phyloP scores from a whole-genome alignment of 2,329 filamentous ascomycete species.

The Aspergillus unguis region DNA sequence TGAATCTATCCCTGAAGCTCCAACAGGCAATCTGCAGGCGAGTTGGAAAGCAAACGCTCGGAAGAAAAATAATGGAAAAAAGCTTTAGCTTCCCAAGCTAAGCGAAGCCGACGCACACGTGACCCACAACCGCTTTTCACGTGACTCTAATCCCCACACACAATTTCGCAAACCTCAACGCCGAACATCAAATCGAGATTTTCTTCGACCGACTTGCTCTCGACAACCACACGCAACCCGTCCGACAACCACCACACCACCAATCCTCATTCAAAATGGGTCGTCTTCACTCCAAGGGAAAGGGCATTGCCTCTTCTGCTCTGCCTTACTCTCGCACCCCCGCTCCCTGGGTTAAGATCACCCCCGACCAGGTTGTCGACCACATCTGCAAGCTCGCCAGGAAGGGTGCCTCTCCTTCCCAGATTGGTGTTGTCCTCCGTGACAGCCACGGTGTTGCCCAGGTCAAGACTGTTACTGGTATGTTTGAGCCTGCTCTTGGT shows the following conservation, averaged over 20 bases:
- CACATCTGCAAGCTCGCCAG: slow-evolving; percentile 98
- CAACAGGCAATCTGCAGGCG: slow-evolving; percentile 1
- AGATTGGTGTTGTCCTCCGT: slow-evolving; percentile 98
- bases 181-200: slow-evolving; percentile 2
- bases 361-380: slow-evolving; percentile 95
- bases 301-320: slow-evolving; percentile 95
- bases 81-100: slow-evolving; percentile 8
- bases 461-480: slow-evolving; percentile 96
- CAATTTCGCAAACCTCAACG: slow-evolving; percentile 6
- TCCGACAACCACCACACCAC: slow-evolving; percentile 17
- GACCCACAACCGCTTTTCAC: slow-evolving; percentile 26
- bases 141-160: slow-evolving; percentile 14
- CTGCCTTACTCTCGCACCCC: slow-evolving; percentile 93
- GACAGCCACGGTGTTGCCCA: slow-evolving; percentile 98
- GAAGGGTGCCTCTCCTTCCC: slow-evolving; percentile 97
- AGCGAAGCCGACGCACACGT: slow-evolving; percentile 26
- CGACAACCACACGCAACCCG: slow-evolving; percentile 13
- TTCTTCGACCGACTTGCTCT: slow-evolving; percentile 13
- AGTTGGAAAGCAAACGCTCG: slow-evolving; percentile 1
- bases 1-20: neutral
- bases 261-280: slow-evolving; percentile 42
- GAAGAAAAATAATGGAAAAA: slow-evolving; percentile 1
- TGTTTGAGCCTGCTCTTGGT: slow-evolving; percentile 29
- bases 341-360: slow-evolving; percentile 97
- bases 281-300: slow-evolving; percentile 98